Evolutionary conservation across 164 flowering plant genomes (phyloP), one percentile per base, ranked within the genome.

Genomic region (Euptelea pleiosperma): DNA sequence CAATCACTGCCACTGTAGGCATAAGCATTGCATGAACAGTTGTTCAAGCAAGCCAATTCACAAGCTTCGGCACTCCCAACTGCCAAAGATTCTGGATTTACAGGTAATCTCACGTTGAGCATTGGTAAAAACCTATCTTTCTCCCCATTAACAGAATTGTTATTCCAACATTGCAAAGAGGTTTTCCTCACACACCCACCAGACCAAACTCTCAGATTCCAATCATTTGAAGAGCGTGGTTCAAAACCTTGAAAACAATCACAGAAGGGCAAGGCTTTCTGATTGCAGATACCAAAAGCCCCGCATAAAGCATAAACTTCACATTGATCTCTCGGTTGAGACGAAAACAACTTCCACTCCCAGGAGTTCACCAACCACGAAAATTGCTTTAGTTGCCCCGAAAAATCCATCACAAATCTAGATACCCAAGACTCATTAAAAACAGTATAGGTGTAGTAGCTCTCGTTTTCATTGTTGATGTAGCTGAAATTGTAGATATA

Each of bases 21-120:
- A 60, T 75, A 87, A 8, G 87, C 91, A 15, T 31, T 36, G 25
- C 87, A 85, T 0, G 91, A 80, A 56, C 87, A 83, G 56, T 82
- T 81, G 12, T 43, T 53, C 61, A 69, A 60, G 65, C 96, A 87
- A 4, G 62, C 14, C 26, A 40, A n/a, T n/a, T n/a, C n/a, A n/a
- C n/a, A n/a, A n/a, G n/a, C n/a, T n/a, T n/a, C n/a, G n/a, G n/a
- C n/a, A n/a, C n/a, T n/a, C 31, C 63, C 12, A 19, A 14, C 28
- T 28, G 30, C 55, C 51, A 16, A 25, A 52, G 40, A n/a, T n/a
- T 68, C 72, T 12, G 72, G 72, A 64, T 64, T 69, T n/a, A n/a
- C n/a, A n/a, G n/a, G n/a, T n/a, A n/a, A n/a, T n/a, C n/a, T n/a
- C n/a, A n/a, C n/a, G n/a, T n/a, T n/a, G n/a, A n/a, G n/a, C n/a